Base-by-base conservation (phyloP, 306 rosid species). In the Cucurbita pepo region DNA sequence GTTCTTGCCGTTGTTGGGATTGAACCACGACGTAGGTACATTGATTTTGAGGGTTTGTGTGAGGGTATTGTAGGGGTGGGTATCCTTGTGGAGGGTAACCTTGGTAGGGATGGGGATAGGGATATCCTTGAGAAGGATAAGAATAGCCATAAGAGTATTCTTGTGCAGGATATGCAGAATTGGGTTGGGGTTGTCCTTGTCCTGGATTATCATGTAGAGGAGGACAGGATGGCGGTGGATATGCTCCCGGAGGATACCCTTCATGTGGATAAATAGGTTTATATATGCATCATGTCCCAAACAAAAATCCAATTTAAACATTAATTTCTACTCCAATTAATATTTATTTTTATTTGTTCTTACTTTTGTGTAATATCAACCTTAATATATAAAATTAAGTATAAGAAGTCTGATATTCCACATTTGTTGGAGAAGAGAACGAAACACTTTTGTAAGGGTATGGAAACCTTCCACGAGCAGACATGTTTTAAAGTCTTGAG, bases 41-140 rank as follows among this genome's bases (percentile, higher is more conserved):
- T 14, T 66, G 72, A 7, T 66, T 66, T 21, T 66, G 72, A 21
- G 72, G 13, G 56, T 66, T 90, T 4, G 80, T 77, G 72, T 13
- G n/a, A 3, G 88, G 87, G 61, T 88, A 77, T 8, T 14, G 62
- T 21, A 4, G 71, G 30, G 77, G 72, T 12, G 40, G 72, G n/a
- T 66, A 66, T 19, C 72, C 72, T 66, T 66, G 72, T 45, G 72
- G 72, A 22, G 72, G 72, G 36, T 66, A 66, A 18, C 83, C 88
- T 38, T 81, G 84, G 57, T 7, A 34, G 65, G 34, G 34, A 30
- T 51, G 19, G n/a, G n/a, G n/a, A n/a, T n/a, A n/a, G 6, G 88
- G 88, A 66, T 89, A 70, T 1, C 76, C 62, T 18, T 14, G 75
- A 12, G 69, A 43, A 44, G 77, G 72, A 50, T 65, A 52, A 47